Conservation (phyloP, 1,284 basidiomycete genomes). For the Pterulicium gracile region DNA sequence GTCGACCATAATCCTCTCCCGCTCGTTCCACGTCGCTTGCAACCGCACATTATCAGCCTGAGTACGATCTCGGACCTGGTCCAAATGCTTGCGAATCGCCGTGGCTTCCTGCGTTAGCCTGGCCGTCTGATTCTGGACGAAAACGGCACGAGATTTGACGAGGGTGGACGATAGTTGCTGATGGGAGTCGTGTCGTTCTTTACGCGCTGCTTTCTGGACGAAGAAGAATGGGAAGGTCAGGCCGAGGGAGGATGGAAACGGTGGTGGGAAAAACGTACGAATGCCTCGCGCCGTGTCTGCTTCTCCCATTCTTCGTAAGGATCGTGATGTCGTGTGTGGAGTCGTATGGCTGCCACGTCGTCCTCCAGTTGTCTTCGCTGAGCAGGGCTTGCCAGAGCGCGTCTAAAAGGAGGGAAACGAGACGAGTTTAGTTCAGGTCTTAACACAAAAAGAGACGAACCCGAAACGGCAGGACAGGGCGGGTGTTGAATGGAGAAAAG, state of each 20-base stretch:
- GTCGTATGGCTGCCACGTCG: constrained; percentile 56
- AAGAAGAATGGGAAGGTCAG: constrained; percentile 3
- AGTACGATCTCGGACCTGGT: constrained; percentile 29
- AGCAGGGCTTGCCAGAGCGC: constrained; percentile 19
- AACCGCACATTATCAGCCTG: constrained; percentile 36
- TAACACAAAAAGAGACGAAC: not conserved
- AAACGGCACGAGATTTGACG: constrained; percentile 23
- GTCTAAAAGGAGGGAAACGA: constrained; percentile 10
- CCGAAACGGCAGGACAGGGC: not conserved
- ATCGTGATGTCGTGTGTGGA: constrained; percentile 55
- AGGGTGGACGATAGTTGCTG: constrained; percentile 27
- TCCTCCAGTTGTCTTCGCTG: constrained; percentile 51
- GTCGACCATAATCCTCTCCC: constrained; percentile 42
- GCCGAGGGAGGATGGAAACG: not conserved
- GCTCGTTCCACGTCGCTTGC: constrained; percentile 34
- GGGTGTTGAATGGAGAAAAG: not conserved
- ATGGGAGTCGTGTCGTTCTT: constrained; percentile 32
- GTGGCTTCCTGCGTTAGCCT: constrained; percentile 35
- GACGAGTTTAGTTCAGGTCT: not conserved
- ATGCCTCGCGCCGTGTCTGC: constrained; percentile 54
- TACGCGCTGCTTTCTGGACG: constrained; percentile 47
- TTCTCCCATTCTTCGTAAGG: constrained; percentile 74
- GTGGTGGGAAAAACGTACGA: constrained; percentile 33
- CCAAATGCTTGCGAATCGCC: constrained; percentile 36
- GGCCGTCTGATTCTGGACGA: constrained; percentile 25